phyloP scores from a whole-genome alignment of 768 basidiomycete genomes.

The Calocybe gangraenosa region DNA sequence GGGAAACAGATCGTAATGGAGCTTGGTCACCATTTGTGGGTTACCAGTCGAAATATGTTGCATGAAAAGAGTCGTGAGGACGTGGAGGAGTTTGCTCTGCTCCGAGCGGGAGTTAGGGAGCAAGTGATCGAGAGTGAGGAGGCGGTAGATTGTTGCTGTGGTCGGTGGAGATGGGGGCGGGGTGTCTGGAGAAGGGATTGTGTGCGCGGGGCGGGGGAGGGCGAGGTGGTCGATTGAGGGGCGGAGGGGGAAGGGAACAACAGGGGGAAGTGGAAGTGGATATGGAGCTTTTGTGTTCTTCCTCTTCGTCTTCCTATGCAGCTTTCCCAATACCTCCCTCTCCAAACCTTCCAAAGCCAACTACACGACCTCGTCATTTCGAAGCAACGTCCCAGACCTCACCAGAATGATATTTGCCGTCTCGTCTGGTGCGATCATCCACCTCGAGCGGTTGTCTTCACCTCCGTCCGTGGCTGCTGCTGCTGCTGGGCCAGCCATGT shows the following conservation, averaged over 20 bases:
- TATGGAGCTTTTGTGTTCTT: not conserved
- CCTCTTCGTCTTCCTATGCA: not conserved
- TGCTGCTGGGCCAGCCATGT: no score
- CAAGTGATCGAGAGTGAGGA: slow-evolving; percentile 3
- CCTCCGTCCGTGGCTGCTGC: slow-evolving; percentile 5
- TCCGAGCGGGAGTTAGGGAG: slow-evolving; percentile 8
- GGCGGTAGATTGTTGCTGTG: slow-evolving; percentile 5
- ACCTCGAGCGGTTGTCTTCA: no score
- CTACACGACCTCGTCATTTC: slow-evolving; percentile 37
- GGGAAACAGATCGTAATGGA: slow-evolving; percentile 57
- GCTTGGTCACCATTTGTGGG: slow-evolving; percentile 35
- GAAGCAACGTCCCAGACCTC: slow-evolving; percentile 49
- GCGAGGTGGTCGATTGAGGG: not conserved
- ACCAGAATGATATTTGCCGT: slow-evolving; percentile 57
- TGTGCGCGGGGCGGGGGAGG: not conserved
- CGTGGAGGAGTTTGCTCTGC: slow-evolving; percentile 32
- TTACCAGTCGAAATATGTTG: slow-evolving; percentile 49
- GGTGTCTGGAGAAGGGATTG: not conserved
- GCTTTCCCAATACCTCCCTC: not conserved
- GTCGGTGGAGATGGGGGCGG: not conserved
- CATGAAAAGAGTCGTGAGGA: slow-evolving; percentile 48
- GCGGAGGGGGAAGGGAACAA: not conserved
- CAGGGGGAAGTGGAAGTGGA: not conserved
- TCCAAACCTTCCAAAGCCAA: slow-evolving; percentile 31
- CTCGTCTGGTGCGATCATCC: slow-evolving; percentile 39